These are phyloP conservation scores for Neoarthrinium moseri DNA, from an alignment of 2,329 filamentous ascomycete species.

Conservation along the genomic window DNA sequence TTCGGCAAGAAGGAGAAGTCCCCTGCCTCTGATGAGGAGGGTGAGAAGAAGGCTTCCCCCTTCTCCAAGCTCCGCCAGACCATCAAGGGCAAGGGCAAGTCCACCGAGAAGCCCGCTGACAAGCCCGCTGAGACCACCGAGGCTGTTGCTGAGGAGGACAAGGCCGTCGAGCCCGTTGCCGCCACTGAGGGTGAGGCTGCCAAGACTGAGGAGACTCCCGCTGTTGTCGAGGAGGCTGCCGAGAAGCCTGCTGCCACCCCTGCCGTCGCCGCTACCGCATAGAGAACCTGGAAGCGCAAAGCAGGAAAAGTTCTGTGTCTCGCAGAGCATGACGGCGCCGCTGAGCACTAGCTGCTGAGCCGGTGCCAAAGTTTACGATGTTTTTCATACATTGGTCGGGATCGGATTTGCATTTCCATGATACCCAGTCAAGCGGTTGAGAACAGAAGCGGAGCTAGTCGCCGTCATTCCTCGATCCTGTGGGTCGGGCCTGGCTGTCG, in stretches of 20 bases:
- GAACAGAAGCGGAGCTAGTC: constrained; percentile 8
- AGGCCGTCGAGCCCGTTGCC: constrained; percentile 22
- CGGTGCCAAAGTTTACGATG: too few species aligned
- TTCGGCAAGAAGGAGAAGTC: constrained; percentile 75
- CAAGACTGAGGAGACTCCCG: constrained; percentile 8
- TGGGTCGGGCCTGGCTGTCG: background rate
- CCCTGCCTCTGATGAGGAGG: constrained; percentile 58
- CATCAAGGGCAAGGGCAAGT: constrained; percentile 32
- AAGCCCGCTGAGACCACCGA: constrained; percentile 15
- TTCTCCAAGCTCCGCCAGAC: constrained; percentile 57
- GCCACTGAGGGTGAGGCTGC: constrained; percentile 20
- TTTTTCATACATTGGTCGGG: constrained; percentile 26
- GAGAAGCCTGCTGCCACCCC: constrained; percentile 25
- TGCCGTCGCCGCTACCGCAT: constrained; percentile 29
- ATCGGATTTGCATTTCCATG: constrained; percentile 37
- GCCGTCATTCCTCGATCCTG: constrained; percentile 3
- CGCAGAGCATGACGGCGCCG: too few species aligned
- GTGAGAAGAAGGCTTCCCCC: constrained; percentile 55
- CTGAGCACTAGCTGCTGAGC: too few species aligned
- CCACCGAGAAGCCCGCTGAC: constrained; percentile 17
- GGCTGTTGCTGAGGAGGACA: constrained; percentile 15
- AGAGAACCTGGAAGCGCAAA: too few species aligned
- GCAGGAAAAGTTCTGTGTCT: too few species aligned
- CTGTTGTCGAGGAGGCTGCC: constrained; percentile 14
- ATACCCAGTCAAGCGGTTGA: constrained; percentile 24